Conservation (phyloP, 2,329 filamentous ascomycete genomes). For the Exophiala bonariae region DNA sequence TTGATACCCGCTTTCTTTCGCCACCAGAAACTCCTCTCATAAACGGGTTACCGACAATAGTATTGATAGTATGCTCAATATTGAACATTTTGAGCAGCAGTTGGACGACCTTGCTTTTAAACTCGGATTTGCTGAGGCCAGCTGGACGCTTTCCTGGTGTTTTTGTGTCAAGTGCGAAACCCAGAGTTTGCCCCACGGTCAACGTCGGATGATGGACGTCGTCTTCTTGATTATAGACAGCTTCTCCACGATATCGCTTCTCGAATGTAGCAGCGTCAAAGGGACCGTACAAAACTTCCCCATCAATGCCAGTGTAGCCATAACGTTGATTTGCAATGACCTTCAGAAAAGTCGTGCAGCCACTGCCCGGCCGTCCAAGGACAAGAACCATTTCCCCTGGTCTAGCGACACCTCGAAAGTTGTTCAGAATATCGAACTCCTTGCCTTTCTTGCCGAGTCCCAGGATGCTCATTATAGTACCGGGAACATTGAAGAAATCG, state of each 20-base stretch:
- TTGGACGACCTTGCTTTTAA: slow-evolving; percentile 73
- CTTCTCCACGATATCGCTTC: slow-evolving; percentile 74
- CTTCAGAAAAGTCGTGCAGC: slow-evolving; percentile 70
- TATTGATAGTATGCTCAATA: slow-evolving; percentile 83
- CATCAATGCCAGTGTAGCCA: slow-evolving; percentile 62
- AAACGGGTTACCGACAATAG: slow-evolving; percentile 79
- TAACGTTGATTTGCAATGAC: slow-evolving; percentile 66
- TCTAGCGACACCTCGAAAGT: slow-evolving; percentile 66
- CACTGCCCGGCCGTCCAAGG: slow-evolving; percentile 72
- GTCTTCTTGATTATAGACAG: slow-evolving; percentile 83
- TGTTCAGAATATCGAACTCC: slow-evolving; percentile 72
- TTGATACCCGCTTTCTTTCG: slow-evolving; percentile 77
- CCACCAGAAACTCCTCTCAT: slow-evolving; percentile 78
- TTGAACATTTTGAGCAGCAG: slow-evolving; percentile 89
- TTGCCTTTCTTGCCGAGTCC: slow-evolving; percentile 66
- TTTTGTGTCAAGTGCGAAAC: slow-evolving; percentile 82
- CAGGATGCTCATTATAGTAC: slow-evolving; percentile 63
- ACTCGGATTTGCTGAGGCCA: slow-evolving; percentile 70
- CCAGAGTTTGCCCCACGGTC: slow-evolving; percentile 83
- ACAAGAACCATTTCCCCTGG: slow-evolving; percentile 90
- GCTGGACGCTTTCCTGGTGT: slow-evolving; percentile 76
- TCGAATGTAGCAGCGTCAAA: slow-evolving; percentile 70
- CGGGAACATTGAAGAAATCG: slow-evolving; percentile 73
- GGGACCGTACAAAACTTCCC: slow-evolving; percentile 75
- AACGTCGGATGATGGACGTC: slow-evolving; percentile 83